phyloP scores from a whole-genome alignment of 1,284 basidiomycete species.

The Anthracocystis walkeri region DNA sequence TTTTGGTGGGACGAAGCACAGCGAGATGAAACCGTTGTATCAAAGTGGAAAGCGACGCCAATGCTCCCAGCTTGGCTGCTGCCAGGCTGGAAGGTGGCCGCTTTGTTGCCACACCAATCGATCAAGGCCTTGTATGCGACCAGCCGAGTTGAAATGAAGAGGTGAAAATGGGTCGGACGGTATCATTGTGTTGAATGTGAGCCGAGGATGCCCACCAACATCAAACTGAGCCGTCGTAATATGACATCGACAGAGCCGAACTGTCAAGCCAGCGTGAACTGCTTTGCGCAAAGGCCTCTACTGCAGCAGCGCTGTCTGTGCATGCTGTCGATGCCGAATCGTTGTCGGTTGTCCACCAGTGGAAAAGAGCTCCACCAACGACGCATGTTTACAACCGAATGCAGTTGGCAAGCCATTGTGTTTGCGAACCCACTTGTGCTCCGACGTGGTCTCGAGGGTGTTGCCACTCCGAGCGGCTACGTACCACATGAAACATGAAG shows the following conservation, averaged over 20 bases:
- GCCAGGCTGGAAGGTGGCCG: not conserved
- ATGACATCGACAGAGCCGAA: too few relatives aligned
- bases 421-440: not conserved
- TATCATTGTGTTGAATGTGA: not conserved
- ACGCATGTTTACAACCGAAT: slow-evolving; percentile 1
- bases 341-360: not conserved
- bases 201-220: slow-evolving; percentile 1
- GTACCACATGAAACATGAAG: not conserved
- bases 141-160: not conserved
- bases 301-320: not conserved
- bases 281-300: not conserved
- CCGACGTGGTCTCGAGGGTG: slow-evolving; percentile 3
- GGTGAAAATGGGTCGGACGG: too few relatives aligned
- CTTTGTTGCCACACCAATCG: not conserved
- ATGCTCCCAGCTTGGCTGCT: not conserved
- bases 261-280: not conserved
- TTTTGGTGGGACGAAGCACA: slow-evolving; percentile 16
- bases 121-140: not conserved
- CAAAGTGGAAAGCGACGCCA: slow-evolving; percentile 10
- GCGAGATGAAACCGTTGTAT: slow-evolving; percentile 21
- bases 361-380: not conserved
- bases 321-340: too few relatives aligned
- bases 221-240: not conserved
- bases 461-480: slow-evolving; percentile 1
- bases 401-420: not conserved